Conservation (phyloP, 805 yeast genomes). For the Suhomyces vadensis region DNA sequence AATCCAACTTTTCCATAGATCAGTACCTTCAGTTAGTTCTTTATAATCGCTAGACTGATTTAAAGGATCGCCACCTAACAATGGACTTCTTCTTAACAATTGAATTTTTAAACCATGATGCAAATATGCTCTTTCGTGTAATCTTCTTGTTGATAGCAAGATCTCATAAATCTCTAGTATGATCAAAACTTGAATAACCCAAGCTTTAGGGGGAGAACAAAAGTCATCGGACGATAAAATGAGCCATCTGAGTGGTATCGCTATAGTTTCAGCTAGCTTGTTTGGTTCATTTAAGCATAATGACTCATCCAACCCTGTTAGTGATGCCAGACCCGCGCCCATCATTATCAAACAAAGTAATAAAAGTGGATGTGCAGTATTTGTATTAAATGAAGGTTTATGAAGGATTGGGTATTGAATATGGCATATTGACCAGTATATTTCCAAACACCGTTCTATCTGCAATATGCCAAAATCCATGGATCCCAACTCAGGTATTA, state of each 20-base stretch:
- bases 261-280: conserved; percentile 5
- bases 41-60: conserved; percentile 4
- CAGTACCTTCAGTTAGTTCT: conserved; percentile 8
- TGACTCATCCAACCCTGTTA: background rate
- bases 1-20: conserved; percentile 8
- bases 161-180: conserved; percentile 7
- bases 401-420: conserved; percentile 9
- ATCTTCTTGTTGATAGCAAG: background rate
- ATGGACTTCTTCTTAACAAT: conserved; percentile 5
- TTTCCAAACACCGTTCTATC: background rate
- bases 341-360: conserved; percentile 6
- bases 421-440: conserved; percentile 7
- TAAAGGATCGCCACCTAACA: conserved; percentile 8
- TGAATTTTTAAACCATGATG: conserved; percentile 9
- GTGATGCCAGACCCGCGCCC: conserved; percentile 6
- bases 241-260: conserved; percentile 9
- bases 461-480: background rate
- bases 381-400: conserved; percentile 6
- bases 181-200: conserved; percentile 3
- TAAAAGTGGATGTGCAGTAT: conserved; percentile 5
- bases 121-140: conserved; percentile 9
- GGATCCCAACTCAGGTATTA: background rate
- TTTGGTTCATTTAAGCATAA: background rate
- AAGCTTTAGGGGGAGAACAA: conserved; percentile 5
- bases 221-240: conserved; percentile 4